Percentiles rank a stretch among this genome's conserved stretches.
Evolutionary conservation across 768 basidiomycete species (phyloP).

Genomic region (Russula brevipes): DNA sequence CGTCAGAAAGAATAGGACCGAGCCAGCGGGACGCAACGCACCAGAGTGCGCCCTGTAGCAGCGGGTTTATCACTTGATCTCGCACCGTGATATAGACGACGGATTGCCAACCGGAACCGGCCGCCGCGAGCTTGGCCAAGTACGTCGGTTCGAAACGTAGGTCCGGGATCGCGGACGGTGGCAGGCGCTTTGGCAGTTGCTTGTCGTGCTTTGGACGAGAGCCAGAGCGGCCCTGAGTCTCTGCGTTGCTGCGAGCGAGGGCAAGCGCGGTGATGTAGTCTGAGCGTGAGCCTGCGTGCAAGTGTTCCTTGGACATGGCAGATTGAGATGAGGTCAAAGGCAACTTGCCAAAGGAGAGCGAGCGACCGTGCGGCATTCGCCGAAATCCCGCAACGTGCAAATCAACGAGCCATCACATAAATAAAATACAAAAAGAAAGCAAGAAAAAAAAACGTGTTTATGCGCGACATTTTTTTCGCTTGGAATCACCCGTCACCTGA

Average conservation of each 20-base stretch:
- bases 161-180: constrained; percentile 52
- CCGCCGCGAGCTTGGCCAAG: constrained; percentile 50
- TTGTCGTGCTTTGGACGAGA: not conserved
- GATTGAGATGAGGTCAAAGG: not conserved
- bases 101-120: constrained; percentile 53
- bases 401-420: not conserved
- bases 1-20: not conserved
- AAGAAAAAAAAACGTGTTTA: not conserved
- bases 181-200: not conserved
- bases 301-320: constrained; percentile 17
- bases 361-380: not conserved
- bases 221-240: not conserved
- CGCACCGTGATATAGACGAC: constrained; percentile 58
- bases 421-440: not conserved
- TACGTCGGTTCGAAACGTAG: constrained; percentile 73
- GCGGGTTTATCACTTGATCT: constrained; percentile 64
- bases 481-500: too few species aligned
- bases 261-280: constrained; percentile 24
- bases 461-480: not conserved
- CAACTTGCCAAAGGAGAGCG: not conserved
- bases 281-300: constrained; percentile 10
- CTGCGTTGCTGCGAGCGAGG: constrained; percentile 5
- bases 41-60: constrained; percentile 66
- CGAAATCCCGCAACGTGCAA: not conserved
- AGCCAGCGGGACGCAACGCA: constrained; percentile 32